Percentiles rank a stretch among this genome's conserved stretches.
Evolutionary conservation across 495 filamentous ascomycete genomes (phyloP).

Genomic region (Podospora tetraspora): DNA sequence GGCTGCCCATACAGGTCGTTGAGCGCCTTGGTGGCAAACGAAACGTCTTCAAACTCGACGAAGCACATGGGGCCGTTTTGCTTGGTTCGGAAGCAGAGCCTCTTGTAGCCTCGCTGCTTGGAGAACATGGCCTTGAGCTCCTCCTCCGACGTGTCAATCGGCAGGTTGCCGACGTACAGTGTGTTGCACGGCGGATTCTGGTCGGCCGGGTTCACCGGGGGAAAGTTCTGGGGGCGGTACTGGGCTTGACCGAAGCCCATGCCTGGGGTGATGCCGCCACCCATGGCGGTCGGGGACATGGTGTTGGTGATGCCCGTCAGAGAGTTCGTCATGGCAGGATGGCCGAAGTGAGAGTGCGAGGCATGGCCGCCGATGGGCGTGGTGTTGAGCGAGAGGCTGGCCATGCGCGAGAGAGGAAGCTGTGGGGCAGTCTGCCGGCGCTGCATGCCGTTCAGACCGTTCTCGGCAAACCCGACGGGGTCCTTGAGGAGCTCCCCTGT

Average conservation of each 20-base stretch:
- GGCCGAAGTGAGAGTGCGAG: conserved; percentile 49
- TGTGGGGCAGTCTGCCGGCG: conserved; percentile 73
- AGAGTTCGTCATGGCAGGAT: conserved; percentile 32
- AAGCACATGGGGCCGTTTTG: conserved; percentile 99
- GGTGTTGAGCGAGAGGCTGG: conserved; percentile 65
- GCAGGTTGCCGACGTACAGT: conserved; percentile 93
- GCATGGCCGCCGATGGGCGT: conserved; percentile 44
- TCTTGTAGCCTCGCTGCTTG: conserved; percentile 91
- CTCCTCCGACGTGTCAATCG: conserved; percentile 90
- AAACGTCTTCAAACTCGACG: conserved; percentile 95
- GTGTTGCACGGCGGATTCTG: conserved; percentile 98
- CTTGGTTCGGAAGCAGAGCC: conserved; percentile 95
- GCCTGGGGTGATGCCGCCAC: conserved; percentile 23
- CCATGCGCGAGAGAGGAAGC: conserved; percentile 65
- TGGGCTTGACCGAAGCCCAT: conserved; percentile 49
- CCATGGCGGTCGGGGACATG: conserved; percentile 57
- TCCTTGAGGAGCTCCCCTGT: conserved; percentile 79
- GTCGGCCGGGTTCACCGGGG: conserved; percentile 90
- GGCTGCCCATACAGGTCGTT: conserved; percentile 86
- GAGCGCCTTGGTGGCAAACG: conserved; percentile 87
- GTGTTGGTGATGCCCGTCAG: conserved; percentile 46
- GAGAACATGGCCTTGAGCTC: conserved; percentile 93
- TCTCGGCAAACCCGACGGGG: conserved; percentile 77
- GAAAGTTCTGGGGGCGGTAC: conserved; percentile 63
- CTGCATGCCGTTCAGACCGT: conserved; percentile 60